phyloP scores from a whole-genome alignment of 2,329 filamentous ascomycete genomes.

The Grosmannia serpens region DNA sequence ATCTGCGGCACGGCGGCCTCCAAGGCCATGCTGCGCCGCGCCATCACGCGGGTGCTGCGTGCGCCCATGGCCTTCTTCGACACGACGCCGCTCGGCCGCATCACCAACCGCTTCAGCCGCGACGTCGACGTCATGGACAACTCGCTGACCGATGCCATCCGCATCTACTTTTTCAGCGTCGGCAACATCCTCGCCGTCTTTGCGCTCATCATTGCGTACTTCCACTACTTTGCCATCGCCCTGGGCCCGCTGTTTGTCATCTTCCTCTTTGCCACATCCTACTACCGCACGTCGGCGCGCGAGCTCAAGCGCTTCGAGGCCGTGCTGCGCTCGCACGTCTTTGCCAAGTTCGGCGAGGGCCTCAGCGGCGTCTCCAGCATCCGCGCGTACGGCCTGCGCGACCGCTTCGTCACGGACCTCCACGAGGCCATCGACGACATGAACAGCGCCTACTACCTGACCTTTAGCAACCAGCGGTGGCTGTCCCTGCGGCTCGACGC shows the following conservation, averaged over 20 bases:
- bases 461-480: constrained; percentile 93
- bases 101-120: constrained; percentile 91
- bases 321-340: constrained; percentile 75
- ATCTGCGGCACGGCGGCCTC: constrained; percentile 71
- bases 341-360: constrained; percentile 84
- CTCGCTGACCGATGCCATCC: constrained; percentile 73
- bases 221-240: constrained; percentile 68
- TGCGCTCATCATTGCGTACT: constrained; percentile 85
- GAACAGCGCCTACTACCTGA: constrained; percentile 89
- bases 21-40: constrained; percentile 68
- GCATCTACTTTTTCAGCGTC: constrained; percentile 84
- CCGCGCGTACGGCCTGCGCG: constrained; percentile 73
- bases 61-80: constrained; percentile 90
- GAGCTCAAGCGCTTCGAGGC: constrained; percentile 93
- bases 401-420: constrained; percentile 61
- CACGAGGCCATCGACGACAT: constrained; percentile 72
- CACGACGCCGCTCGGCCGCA: constrained; percentile 86
- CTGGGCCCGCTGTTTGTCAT: constrained; percentile 56
- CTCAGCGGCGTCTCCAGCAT: constrained; percentile 76
- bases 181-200: constrained; percentile 77
- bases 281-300: constrained; percentile 82
- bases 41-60: constrained; percentile 64
- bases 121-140: constrained; percentile 98
- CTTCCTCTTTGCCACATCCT: constrained; percentile 72
- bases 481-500: constrained; percentile 73